Base-by-base conservation (phyloP, 2,329 filamentous ascomycete genomes). In the Xylariaceae sp. region DNA sequence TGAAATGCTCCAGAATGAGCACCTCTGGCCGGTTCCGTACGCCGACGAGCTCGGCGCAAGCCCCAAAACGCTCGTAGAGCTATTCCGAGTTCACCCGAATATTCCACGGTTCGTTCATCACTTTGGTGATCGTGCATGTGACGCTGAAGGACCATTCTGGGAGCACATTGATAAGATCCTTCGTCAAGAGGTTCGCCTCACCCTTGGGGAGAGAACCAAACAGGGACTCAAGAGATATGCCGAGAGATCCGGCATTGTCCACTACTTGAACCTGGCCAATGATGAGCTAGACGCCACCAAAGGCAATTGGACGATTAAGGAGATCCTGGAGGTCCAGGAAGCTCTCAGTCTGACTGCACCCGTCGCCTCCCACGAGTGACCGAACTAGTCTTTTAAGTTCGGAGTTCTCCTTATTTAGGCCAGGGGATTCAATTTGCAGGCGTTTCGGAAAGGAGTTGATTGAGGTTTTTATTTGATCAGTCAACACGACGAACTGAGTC, bases 11-110 rank as follows among this genome's bases (percentile, higher is more conserved):
- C 15, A 48, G 41, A 30, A 10, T 1, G 21, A 54, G 18, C 21
- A 40, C 0, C 37, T 58, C 45, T 60, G 58, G 58, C 58, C 58
- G 2, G 2, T 58, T 3, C 55, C 55, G 8, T 29, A 41, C 2
- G 49, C 49, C 12, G 19, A 51, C n/a, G 3, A 12, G 16, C 26
- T 58, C 18, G 48, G 48, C 5, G 39, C 37, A 15, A 58, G 55
- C 16, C 52, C 55, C 5, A 32, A 30, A 16, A 37, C 21, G 32
- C 26, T 60, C 4, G 16, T 50, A 7, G 47, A 52, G 41, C 21
- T 49, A 1, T 58, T 60, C 46, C 50, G 53, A 21, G 18, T 8
- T 39, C 40, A 58, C 30, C 50, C 55, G 32, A 54, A 57, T 45
- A 49, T 58, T 21, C 49, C 55, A 3, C 34, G 46, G 2, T 59